phyloP scores from a whole-genome alignment of 2,329 filamentous ascomycete genomes.

The Rhynchosporium agropyri region DNA sequence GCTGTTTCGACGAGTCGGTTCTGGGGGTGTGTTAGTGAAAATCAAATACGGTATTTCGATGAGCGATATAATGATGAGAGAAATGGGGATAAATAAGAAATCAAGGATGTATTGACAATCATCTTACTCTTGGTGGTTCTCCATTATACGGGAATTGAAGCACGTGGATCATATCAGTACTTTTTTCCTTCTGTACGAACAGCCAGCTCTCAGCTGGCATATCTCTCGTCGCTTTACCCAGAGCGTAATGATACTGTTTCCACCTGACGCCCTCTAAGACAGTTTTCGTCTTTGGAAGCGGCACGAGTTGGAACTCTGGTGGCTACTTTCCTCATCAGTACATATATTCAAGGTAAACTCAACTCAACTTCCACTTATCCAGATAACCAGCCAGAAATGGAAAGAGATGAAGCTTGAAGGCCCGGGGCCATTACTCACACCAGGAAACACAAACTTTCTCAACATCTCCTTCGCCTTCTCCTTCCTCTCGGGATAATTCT shows the following conservation, averaged over 20 bases:
- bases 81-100: too few relatives aligned
- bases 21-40: conserved; percentile 12
- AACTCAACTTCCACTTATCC: background rate
- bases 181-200: conserved; percentile 58
- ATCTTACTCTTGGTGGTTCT: conserved; percentile 52
- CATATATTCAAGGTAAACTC: background rate
- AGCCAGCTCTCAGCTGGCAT: conserved; percentile 62
- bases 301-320: conserved; percentile 57
- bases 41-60: too few relatives aligned
- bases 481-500: conserved; percentile 69
- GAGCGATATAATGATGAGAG: too few relatives aligned
- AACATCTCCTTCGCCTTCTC: conserved; percentile 15
- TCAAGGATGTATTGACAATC: too few relatives aligned
- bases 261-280: conserved; percentile 58
- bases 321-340: background rate
- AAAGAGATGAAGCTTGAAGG: too few relatives aligned
- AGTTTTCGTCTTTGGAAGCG: conserved; percentile 57
- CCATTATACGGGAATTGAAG: conserved; percentile 67
- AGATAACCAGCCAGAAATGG: too few relatives aligned
- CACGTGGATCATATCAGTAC: conserved; percentile 61
- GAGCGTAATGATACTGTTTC: conserved; percentile 55
- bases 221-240: conserved; percentile 49
- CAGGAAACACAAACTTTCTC: conserved; percentile 25
- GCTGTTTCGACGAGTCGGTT: conserved; percentile 55
- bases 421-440: background rate